Percentiles rank a stretch among this genome's conserved stretches.
Evolutionary conservation across 2,329 filamentous ascomycete species (phyloP).

Genomic region (Xylariaceae sp.): DNA sequence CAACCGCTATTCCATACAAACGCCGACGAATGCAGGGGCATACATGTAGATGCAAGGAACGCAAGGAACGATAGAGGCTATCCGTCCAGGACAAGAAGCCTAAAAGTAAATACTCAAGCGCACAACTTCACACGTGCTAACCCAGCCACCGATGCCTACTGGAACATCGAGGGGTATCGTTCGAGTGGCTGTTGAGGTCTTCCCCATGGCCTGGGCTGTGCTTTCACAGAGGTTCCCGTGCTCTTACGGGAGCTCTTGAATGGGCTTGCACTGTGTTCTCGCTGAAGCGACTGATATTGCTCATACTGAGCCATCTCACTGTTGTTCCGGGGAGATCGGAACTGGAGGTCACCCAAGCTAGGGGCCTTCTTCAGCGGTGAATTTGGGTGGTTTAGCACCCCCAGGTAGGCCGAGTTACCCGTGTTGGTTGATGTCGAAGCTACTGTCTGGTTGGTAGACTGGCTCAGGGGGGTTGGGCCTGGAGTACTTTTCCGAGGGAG

Average conservation of each 20-base stretch:
- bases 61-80: no score
- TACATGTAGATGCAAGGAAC: background rate
- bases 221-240: slow-evolving; percentile 16
- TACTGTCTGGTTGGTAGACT: slow-evolving; percentile 14
- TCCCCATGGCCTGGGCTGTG: slow-evolving; percentile 13
- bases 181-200: slow-evolving; percentile 18
- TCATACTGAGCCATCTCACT: slow-evolving; percentile 54
- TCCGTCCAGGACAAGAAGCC: no score
- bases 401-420: slow-evolving; percentile 62
- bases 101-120: no score
- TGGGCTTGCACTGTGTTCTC: slow-evolving; percentile 21
- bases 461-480: slow-evolving; percentile 42
- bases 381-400: slow-evolving; percentile 70
- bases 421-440: slow-evolving; percentile 15
- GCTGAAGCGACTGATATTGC: slow-evolving; percentile 30
- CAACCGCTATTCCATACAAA: slow-evolving; percentile 6
- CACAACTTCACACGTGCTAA: no score
- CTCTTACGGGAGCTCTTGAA: slow-evolving; percentile 22
- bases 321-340: slow-evolving; percentile 48
- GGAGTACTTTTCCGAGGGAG: slow-evolving; percentile 68
- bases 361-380: slow-evolving; percentile 76
- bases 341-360: slow-evolving; percentile 50
- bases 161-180: slow-evolving; percentile 28
- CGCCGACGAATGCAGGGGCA: slow-evolving; percentile 17
- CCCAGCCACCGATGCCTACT: slow-evolving; percentile 9